Conservation (phyloP, 305 asterid species). For the Solanum hybrid region DNA sequence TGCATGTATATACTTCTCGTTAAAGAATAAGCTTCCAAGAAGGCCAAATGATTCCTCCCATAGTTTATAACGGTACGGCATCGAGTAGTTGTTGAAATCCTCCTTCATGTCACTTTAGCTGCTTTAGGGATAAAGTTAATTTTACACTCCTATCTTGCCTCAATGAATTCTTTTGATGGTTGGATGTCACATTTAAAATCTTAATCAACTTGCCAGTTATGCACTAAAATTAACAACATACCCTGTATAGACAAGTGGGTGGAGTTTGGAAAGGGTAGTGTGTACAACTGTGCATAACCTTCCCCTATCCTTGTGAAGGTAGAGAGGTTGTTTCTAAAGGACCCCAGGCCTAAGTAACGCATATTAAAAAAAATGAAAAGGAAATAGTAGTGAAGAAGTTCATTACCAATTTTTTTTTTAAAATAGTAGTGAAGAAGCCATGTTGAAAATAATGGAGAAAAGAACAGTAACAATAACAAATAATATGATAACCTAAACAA, state of each 20-base stretch:
- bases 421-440: background rate
- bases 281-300: background rate
- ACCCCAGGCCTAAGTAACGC: background rate
- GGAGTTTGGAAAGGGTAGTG: background rate
- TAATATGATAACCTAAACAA: background rate
- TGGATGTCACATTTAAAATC: background rate
- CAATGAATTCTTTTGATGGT: background rate
- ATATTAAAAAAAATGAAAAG: too few relatives aligned
- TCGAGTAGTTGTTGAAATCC: background rate
- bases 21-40: background rate
- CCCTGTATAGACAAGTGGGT: background rate
- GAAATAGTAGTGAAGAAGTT: background rate
- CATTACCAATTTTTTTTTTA: rapidly evolving
- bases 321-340: background rate
- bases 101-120: background rate
- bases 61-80: background rate
- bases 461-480: background rate
- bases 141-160: background rate
- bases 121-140: background rate
- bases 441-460: background rate
- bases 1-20: background rate
- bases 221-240: background rate
- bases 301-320: background rate
- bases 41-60: background rate
- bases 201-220: background rate